Conservation (phyloP, 768 basidiomycete genomes). For the Leccinum fibrillosum region DNA sequence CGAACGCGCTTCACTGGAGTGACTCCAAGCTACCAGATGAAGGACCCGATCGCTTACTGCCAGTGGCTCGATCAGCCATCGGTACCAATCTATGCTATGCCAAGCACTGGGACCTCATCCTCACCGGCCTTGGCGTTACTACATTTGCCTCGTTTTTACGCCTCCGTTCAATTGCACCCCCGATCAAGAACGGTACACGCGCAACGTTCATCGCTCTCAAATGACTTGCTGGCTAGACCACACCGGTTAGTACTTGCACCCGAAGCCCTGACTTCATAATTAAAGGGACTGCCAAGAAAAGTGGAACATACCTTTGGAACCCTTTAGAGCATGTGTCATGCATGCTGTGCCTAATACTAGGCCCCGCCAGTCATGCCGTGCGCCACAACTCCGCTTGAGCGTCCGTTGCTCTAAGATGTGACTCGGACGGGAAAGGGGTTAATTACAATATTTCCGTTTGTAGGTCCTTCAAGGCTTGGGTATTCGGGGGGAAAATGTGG, state of each 20-base stretch:
- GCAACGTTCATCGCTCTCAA: not conserved
- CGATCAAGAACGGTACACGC: not conserved
- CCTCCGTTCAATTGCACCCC: not conserved
- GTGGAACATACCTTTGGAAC: not conserved
- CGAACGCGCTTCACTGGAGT: not conserved
- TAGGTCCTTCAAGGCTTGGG: not conserved
- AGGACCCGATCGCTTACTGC: constrained; percentile 11
- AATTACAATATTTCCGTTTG: not conserved
- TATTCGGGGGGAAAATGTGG: not conserved
- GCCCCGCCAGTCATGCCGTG: not conserved
- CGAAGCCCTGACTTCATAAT: not conserved
- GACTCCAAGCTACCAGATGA: not conserved
- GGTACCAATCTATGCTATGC: not conserved
- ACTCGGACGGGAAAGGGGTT: not conserved
- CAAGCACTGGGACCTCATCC: not conserved
- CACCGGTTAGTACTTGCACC: not conserved
- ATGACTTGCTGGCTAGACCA: not conserved
- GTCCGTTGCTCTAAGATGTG: not conserved
- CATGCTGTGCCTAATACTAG: constrained; percentile 1
- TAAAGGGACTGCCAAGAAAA: constrained; percentile 9
- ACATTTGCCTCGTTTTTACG: not conserved
- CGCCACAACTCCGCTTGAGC: not conserved
- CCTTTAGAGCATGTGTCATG: not conserved
- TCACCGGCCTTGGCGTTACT: not conserved
- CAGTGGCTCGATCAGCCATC: not conserved